Percentiles rank a stretch among this genome's conserved stretches.
Evolutionary conservation across 192 early-diverging fungal genomes (phyloP).

Genomic region (Rhizophlyctis rosea): DNA sequence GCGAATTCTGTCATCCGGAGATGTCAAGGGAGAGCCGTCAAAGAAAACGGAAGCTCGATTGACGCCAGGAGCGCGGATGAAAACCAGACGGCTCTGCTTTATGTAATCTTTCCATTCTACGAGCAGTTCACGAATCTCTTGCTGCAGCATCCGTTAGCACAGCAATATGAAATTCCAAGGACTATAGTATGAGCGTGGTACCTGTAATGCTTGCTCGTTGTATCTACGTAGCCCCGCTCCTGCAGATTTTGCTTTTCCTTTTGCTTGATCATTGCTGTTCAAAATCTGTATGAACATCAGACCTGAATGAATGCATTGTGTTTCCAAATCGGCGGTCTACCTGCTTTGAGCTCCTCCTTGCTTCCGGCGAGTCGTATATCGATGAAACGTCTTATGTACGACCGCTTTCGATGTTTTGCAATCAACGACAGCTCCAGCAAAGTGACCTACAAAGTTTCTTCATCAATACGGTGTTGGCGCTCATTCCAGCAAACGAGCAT

Average conservation of each 20-base stretch:
- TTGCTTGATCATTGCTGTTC: conserved; percentile 66
- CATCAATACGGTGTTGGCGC: no score
- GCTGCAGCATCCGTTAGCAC: conserved; percentile 7
- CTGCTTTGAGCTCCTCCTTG: conserved; percentile 90
- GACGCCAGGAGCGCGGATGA: conserved; percentile 64
- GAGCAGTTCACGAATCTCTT: conserved; percentile 76
- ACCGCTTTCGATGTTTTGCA: conserved; percentile 54
- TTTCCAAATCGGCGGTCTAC: neutral
- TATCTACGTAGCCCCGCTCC: conserved; percentile 86
- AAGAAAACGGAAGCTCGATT: conserved; percentile 37
- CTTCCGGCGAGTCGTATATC: conserved; percentile 94
- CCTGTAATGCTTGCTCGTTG: conserved; percentile 79
- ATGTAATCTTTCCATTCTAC: conserved; percentile 69
- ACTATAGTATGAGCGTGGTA: conserved; percentile 16
- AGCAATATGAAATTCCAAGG: neutral
- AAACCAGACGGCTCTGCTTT: conserved; percentile 59
- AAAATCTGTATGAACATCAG: conserved; percentile 6
- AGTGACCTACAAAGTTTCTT: conserved; percentile 79
- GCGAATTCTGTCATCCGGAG: conserved; percentile 51
- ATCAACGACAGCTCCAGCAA: conserved; percentile 87
- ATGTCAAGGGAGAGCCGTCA: conserved; percentile 26
- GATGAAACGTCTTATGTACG: conserved; percentile 89
- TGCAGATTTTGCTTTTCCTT: conserved; percentile 80
- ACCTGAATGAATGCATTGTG: conserved; percentile 4
- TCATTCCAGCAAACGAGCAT: neutral